A percentile compares a stretch with the other conserved stretches of the same genome.
Conservation (phyloP, 2,329 filamentous ascomycete genomes). For the Phaeosphaeriaceae sp. region DNA sequence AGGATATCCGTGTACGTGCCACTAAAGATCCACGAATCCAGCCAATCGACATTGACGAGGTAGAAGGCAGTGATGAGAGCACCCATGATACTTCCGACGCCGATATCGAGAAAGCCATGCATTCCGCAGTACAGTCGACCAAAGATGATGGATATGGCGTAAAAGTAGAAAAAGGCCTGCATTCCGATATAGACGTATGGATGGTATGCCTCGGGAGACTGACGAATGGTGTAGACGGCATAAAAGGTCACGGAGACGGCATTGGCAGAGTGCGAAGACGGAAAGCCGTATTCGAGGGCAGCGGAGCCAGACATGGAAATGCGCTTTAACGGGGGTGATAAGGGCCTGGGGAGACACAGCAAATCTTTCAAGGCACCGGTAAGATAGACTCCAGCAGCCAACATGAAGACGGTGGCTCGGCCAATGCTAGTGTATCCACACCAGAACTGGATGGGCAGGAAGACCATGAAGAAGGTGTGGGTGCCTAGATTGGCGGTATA, state of each 20-base stretch:
- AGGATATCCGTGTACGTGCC: slow-evolving; percentile 65
- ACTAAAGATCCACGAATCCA: slow-evolving; percentile 73
- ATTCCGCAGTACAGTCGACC: slow-evolving; percentile 96
- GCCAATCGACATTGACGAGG: slow-evolving; percentile 60
- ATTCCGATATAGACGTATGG: slow-evolving; percentile 66
- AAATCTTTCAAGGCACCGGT: slow-evolving; percentile 95
- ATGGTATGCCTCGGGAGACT: slow-evolving; percentile 67
- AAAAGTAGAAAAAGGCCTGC: slow-evolving; percentile 77
- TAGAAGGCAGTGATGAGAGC: slow-evolving; percentile 66
- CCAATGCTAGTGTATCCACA: slow-evolving; percentile 85
- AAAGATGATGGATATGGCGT: slow-evolving; percentile 86
- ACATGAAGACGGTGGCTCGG: slow-evolving; percentile 70
- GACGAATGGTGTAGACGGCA: slow-evolving; percentile 72
- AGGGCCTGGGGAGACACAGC: slow-evolving; percentile 85
- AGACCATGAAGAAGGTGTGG: slow-evolving; percentile 98
- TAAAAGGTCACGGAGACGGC: slow-evolving; percentile 94
- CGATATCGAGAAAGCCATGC: slow-evolving; percentile 94
- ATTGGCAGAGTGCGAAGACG: slow-evolving; percentile 96
- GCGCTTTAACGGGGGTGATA: slow-evolving; percentile 88
- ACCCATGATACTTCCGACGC: slow-evolving; percentile 79
- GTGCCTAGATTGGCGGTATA: slow-evolving; percentile 95
- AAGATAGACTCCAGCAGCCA: slow-evolving; percentile 69
- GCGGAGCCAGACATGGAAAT: slow-evolving; percentile 98
- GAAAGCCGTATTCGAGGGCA: slow-evolving; percentile 95
- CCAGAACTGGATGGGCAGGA: slow-evolving; percentile 95